These are phyloP conservation scores for Suillus ampliporus DNA, from an alignment of 768 basidiomycete genomes.

Conservation along the genomic window DNA sequence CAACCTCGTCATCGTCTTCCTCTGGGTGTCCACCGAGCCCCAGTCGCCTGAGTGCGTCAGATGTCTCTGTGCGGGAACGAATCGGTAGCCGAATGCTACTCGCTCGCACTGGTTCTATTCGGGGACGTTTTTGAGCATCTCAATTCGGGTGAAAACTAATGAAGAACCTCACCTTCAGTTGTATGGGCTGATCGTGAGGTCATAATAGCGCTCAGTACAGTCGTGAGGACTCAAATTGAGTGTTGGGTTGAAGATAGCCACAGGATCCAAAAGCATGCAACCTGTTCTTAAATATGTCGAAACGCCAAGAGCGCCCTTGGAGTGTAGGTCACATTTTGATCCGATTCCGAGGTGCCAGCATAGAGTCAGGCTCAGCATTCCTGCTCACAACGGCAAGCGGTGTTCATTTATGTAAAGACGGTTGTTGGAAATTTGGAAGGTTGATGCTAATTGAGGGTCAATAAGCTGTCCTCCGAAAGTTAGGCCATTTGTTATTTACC, in stretches of 20 bases:
- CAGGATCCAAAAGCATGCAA: background rate
- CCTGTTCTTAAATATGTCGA: background rate
- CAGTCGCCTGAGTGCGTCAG: slow-evolving; percentile 27
- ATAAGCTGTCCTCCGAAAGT: background rate
- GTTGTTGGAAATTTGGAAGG: background rate
- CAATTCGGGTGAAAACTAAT: background rate
- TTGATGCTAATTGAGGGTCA: background rate
- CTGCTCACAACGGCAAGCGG: background rate
- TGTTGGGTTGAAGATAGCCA: background rate
- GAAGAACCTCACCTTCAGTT: background rate
- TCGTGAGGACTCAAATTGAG: background rate
- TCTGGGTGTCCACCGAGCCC: slow-evolving; percentile 20
- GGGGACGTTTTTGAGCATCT: background rate
- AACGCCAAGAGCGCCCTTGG: background rate
- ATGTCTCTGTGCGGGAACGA: slow-evolving; percentile 23
- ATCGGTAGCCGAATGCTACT: background rate
- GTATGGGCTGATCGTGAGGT: background rate
- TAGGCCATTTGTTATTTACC: background rate
- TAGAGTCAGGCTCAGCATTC: background rate
- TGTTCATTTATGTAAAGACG: background rate
- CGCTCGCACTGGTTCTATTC: slow-evolving; percentile 9
- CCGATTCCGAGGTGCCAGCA: slow-evolving; percentile 3
- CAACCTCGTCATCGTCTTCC: slow-evolving; percentile 23
- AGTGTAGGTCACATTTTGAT: slow-evolving; percentile 3
- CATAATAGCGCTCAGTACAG: slow-evolving; percentile 3